phyloP scores from a whole-genome alignment of 768 basidiomycete species.

The Kwoniella mangroviensis region DNA sequence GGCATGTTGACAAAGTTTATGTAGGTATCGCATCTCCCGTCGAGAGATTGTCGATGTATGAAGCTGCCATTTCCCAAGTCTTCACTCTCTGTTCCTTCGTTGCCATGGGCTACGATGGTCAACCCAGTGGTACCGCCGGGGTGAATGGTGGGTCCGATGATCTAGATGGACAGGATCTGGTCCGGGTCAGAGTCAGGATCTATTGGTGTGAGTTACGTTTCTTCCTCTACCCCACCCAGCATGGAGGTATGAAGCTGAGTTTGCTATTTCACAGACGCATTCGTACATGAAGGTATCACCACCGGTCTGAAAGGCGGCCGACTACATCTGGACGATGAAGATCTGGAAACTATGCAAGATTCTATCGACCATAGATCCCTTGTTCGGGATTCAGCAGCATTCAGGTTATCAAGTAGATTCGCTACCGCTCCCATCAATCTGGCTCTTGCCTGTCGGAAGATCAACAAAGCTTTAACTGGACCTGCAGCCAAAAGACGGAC shows the following conservation, averaged over 20 bases:
- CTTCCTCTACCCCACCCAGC: background rate
- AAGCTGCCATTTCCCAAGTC: slow-evolving; percentile 80
- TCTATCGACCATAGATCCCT: slow-evolving; percentile 65
- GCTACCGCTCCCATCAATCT: slow-evolving; percentile 74
- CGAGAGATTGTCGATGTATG: slow-evolving; percentile 70
- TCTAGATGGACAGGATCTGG: slow-evolving; percentile 63
- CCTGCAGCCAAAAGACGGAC: slow-evolving; percentile 69
- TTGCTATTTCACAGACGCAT: slow-evolving; percentile 61
- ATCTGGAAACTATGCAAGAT: slow-evolving; percentile 73
- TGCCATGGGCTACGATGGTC: slow-evolving; percentile 57
- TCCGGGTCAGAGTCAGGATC: slow-evolving; percentile 72
- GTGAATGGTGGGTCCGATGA: slow-evolving; percentile 61
- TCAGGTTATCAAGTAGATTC: slow-evolving; percentile 40
- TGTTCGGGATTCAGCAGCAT: slow-evolving; percentile 29
- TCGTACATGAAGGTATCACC: slow-evolving; percentile 80
- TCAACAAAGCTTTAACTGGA: slow-evolving; percentile 80
- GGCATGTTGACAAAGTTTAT: background rate
- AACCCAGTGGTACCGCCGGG: slow-evolving; percentile 41
- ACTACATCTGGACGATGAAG: slow-evolving; percentile 74
- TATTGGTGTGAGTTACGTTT: slow-evolving; percentile 69
- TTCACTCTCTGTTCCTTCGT: slow-evolving; percentile 72
- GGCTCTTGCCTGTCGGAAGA: slow-evolving; percentile 73
- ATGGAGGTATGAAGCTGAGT: background rate
- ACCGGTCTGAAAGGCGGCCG: slow-evolving; percentile 84
- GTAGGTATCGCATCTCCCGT: slow-evolving; percentile 61